A percentile compares a stretch with the other conserved stretches of the same genome.
Conservation (phyloP, 192 early-diverging fungal species). For the Gryganskiella cystojenkinii region DNA sequence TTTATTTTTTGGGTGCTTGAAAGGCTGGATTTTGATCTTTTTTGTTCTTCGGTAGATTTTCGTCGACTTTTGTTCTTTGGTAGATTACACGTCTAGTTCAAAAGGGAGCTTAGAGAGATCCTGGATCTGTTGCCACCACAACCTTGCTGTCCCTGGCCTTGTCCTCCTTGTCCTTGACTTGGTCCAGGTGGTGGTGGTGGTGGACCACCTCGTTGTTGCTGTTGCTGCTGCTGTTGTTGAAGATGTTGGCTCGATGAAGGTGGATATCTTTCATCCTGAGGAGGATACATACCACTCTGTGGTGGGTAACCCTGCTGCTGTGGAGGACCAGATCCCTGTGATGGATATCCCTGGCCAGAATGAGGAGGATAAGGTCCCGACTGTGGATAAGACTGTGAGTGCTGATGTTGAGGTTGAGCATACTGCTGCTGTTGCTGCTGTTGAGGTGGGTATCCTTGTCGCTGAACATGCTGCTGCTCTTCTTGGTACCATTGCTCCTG, state of each 20-base stretch:
- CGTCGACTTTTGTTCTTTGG: too few relatives aligned
- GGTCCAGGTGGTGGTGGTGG: conserved; percentile 6
- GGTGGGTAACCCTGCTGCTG: neutral
- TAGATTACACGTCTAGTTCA: conserved; percentile 16
- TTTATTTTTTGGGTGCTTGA: neutral
- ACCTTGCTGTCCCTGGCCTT: neutral
- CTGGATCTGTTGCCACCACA: conserved; percentile 11
- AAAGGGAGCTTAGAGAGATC: conserved; percentile 33
- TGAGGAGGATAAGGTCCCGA: neutral
- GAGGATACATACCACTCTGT: neutral
- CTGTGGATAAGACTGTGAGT: conserved; percentile 6
- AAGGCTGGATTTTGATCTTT: neutral
- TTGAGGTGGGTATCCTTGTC: neutral
- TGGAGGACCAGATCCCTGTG: neutral
- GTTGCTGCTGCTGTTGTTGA: too few relatives aligned
- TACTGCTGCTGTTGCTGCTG: conserved; percentile 18
- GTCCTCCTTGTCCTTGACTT: neutral
- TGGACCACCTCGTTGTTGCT: neutral
- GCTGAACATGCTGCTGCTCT: neutral
- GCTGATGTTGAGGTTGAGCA: neutral
- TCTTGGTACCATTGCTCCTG: conserved; percentile 11
- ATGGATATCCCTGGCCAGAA: neutral
- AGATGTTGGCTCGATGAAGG: too few relatives aligned
- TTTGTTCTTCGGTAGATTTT: neutral
- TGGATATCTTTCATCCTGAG: neutral